phyloP scores from a whole-genome alignment of 345 rosid species.

The Streptanthus diversifolius region DNA sequence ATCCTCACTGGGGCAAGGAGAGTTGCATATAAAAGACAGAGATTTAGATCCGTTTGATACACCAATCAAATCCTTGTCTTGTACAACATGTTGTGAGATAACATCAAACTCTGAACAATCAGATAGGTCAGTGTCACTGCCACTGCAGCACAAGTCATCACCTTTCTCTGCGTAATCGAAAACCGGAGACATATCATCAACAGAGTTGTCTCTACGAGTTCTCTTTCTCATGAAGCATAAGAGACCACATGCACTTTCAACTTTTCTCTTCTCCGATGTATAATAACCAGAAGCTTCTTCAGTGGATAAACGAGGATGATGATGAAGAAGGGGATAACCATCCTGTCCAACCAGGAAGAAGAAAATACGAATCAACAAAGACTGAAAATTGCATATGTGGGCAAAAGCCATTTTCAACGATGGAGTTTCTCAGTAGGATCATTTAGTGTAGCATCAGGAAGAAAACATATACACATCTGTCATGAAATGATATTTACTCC shows the following conservation, averaged over 20 bases:
- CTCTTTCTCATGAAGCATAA: constrained; percentile 30
- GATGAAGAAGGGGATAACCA: not conserved
- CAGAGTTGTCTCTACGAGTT: not conserved
- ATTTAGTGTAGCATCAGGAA: not conserved
- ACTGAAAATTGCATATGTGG: not conserved
- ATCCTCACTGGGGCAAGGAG: not conserved
- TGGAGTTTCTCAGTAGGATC: not conserved
- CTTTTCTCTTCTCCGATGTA: constrained; percentile 23
- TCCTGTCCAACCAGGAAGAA: not conserved
- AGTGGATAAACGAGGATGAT: not conserved
- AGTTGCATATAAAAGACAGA: not conserved
- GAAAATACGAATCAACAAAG: not conserved
- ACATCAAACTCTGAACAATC: constrained; percentile 21
- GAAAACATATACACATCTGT: not conserved
- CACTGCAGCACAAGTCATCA: not conserved
- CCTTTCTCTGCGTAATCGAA: not conserved
- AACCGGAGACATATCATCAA: not conserved
- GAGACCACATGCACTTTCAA: constrained; percentile 9
- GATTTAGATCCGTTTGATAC: not conserved
- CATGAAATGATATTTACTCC: too few species aligned
- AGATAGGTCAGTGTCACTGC: constrained; percentile 6
- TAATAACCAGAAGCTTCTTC: not conserved
- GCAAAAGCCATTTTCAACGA: not conserved
- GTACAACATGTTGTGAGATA: not conserved
- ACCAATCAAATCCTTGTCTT: not conserved